phyloP scores from a whole-genome alignment of 176 grass and related monocot genomes.

The Hsuehochloa calcarea region DNA sequence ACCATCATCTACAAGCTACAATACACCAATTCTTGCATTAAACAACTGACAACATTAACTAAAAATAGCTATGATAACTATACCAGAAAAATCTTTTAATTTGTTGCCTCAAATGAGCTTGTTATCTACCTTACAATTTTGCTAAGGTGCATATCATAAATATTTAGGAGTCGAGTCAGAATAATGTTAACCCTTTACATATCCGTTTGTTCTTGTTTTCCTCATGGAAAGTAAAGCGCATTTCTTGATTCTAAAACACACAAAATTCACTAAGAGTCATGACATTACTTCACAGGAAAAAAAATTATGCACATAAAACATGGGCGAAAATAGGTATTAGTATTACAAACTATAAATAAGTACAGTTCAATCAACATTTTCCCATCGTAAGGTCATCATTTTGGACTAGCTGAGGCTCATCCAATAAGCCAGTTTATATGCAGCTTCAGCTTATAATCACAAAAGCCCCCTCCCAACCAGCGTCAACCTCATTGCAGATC shows the following conservation, averaged over 20 bases:
- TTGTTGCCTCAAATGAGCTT: background rate
- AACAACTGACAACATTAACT: background rate
- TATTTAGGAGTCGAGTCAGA: background rate
- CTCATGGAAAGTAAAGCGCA: background rate
- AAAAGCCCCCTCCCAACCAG: background rate
- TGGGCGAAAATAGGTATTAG: background rate
- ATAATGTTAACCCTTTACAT: background rate
- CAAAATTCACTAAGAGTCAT: background rate
- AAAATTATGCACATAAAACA: too few species aligned
- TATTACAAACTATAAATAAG: background rate
- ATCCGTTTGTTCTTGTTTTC: background rate
- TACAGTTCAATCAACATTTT: background rate
- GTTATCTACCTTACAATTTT: background rate
- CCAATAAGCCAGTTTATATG: background rate
- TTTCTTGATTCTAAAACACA: background rate
- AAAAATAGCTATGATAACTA: background rate
- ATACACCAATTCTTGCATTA: background rate
- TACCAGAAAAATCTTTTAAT: background rate
- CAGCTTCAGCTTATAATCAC: background rate
- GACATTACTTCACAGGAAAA: background rate
- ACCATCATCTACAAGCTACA: background rate
- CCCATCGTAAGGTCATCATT: background rate
- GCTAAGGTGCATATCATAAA: background rate
- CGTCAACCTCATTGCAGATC: background rate
- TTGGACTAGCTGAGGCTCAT: background rate